These are phyloP conservation scores for Penicillium fuscoglaucum DNA, from an alignment of 2,329 filamentous ascomycete species.

Conservation along the genomic window DNA sequence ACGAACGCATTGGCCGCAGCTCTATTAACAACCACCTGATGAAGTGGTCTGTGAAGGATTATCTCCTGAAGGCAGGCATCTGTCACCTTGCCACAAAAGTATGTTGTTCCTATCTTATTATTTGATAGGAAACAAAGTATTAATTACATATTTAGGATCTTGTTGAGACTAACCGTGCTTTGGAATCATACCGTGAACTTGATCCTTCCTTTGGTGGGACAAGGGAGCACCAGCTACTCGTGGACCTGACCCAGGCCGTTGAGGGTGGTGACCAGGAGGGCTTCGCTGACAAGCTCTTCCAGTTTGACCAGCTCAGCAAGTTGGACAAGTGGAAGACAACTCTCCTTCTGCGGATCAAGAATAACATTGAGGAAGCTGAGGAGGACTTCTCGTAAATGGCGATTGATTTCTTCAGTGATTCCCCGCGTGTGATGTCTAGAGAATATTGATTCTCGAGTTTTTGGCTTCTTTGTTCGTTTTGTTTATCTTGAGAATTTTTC, in stretches of 20 bases:
- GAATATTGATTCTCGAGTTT: slow-evolving; percentile 14
- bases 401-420: slow-evolving; percentile 24
- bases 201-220: slow-evolving; percentile 75
- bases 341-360: slow-evolving; percentile 78
- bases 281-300: slow-evolving; percentile 83
- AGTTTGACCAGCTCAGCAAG: slow-evolving; percentile 89
- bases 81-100: slow-evolving; percentile 73
- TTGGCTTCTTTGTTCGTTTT: slow-evolving; percentile 10
- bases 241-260: slow-evolving; percentile 72
- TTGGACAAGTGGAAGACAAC: slow-evolving; percentile 97
- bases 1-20: slow-evolving; percentile 76
- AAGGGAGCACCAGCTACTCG: slow-evolving; percentile 77
- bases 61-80: slow-evolving; percentile 90
- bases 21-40: slow-evolving; percentile 88
- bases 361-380: slow-evolving; percentile 69
- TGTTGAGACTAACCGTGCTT: slow-evolving; percentile 73
- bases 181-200: slow-evolving; percentile 78
- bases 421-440: slow-evolving; percentile 23
- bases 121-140: neutral
- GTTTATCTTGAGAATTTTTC: slow-evolving; percentile 3
- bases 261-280: slow-evolving; percentile 76
- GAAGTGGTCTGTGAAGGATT: slow-evolving; percentile 93
- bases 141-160: slow-evolving; percentile 56
- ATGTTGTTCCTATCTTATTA: slow-evolving; percentile 10
- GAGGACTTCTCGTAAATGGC: slow-evolving; percentile 65